phyloP scores from a whole-genome alignment of 768 basidiomycete species.

The Hygrophorus pudorinus region DNA sequence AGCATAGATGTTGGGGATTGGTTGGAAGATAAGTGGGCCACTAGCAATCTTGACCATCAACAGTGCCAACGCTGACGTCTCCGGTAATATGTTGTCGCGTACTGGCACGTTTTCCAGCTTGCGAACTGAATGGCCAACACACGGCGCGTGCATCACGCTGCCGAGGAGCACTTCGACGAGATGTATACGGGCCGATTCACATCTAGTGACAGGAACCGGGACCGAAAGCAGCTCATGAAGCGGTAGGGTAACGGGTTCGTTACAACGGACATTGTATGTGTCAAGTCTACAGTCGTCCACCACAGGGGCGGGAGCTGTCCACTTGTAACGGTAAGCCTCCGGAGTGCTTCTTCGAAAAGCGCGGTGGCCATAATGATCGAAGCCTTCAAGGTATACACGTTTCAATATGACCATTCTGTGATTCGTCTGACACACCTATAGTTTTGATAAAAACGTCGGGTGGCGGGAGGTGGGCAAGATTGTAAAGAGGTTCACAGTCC shows the following conservation, averaged over 20 bases:
- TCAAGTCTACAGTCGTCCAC: conserved; percentile 7
- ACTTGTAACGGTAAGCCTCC: conserved; percentile 10
- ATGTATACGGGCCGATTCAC: conserved; percentile 8
- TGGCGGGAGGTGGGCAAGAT: conserved; percentile 10
- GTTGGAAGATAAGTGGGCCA: not conserved
- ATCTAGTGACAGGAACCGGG: not conserved
- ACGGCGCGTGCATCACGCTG: conserved; percentile 2
- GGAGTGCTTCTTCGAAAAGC: conserved; percentile 8
- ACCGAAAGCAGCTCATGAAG: conserved; percentile 3
- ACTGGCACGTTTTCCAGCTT: conserved; percentile 5
- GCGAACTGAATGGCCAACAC: conserved; percentile 3
- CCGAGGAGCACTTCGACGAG: conserved; percentile 12
- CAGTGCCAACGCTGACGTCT: not conserved
- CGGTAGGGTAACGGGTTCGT: not conserved
- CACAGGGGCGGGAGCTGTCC: conserved; percentile 11
- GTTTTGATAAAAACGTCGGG: conserved; percentile 7
- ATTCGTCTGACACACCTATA: conserved; percentile 1
- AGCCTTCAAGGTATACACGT: not conserved
- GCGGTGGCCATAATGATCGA: conserved; percentile 14
- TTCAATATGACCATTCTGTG: no score
- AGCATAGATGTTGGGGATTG: not conserved
- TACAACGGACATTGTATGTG: conserved; percentile 4
- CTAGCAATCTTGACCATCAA: not conserved
- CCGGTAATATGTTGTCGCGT: not conserved
- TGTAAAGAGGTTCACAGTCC: conserved; percentile 4